A percentile compares a stretch with the other conserved stretches of the same genome.
These are phyloP conservation scores for Sordaria brevicollis DNA, from an alignment of 495 filamentous ascomycete species.

Conservation along the genomic window DNA sequence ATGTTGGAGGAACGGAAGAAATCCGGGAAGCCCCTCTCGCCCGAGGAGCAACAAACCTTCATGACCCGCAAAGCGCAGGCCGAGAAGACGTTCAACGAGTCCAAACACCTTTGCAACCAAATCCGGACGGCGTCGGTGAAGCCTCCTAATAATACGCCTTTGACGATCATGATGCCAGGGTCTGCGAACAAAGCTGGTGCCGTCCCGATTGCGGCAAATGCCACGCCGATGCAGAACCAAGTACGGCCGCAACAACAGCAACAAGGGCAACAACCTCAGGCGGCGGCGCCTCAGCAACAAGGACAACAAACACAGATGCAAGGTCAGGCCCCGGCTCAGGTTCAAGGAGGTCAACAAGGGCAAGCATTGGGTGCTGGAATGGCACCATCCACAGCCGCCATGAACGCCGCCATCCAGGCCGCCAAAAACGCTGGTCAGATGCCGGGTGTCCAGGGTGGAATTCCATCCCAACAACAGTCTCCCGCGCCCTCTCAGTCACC, in stretches of 20 bases:
- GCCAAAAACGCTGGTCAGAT: conserved; percentile 34
- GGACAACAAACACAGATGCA: conserved; percentile 18
- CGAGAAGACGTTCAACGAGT: conserved; percentile 24
- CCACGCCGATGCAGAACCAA: conserved; percentile 16
- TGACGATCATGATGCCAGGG: conserved; percentile 5
- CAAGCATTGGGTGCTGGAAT: conserved; percentile 7
- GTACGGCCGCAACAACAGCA: not conserved
- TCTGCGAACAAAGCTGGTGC: conserved; percentile 14
- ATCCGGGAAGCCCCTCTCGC: conserved; percentile 16
- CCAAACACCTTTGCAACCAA: conserved; percentile 19
- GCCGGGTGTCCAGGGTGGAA: conserved; percentile 13
- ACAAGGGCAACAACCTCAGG: conserved; percentile 15
- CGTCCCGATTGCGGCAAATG: not conserved
- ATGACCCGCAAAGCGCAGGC: conserved; percentile 19
- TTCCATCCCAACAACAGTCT: conserved; percentile 1
- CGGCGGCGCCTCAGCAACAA: conserved; percentile 3
- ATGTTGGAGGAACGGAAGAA: conserved; percentile 23
- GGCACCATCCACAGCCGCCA: conserved; percentile 20
- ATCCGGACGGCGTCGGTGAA: conserved; percentile 12
- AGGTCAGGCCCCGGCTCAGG: conserved; percentile 1
- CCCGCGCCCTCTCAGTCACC: conserved; percentile 8
- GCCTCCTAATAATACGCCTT: conserved; percentile 12
- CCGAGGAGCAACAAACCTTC: conserved; percentile 24
- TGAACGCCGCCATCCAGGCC: conserved; percentile 42
- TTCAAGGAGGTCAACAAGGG: conserved; percentile 13